Conservation (phyloP, 73 alveolate species). For the Durusdinium trenchii region DNA sequence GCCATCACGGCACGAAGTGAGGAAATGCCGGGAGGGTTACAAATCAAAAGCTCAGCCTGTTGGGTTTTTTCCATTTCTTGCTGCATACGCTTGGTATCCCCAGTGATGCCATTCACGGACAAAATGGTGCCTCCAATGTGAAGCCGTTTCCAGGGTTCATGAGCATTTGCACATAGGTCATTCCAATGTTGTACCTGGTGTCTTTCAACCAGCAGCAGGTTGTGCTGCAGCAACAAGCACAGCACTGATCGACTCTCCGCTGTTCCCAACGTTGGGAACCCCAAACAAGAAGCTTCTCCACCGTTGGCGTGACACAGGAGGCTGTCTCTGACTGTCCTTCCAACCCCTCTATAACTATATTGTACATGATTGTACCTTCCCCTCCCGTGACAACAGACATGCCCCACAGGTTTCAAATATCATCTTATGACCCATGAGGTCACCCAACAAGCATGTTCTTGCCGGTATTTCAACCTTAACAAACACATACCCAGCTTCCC, state of each 20-base stretch:
- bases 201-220: no score
- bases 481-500: not conserved
- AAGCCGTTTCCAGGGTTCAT: constrained; percentile 49
- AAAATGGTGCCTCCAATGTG: constrained; percentile 33
- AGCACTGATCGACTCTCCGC: no score
- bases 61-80: constrained; percentile 24
- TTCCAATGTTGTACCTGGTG: constrained; percentile 30
- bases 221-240: no score
- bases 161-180: not conserved
- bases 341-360: not conserved
- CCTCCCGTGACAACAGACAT: not conserved
- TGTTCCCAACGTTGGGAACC: no score
- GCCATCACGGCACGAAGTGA: not conserved
- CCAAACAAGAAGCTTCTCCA: no score
- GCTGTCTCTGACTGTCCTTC: no score
- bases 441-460: not conserved
- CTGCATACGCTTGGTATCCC: constrained; percentile 80
- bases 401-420: not conserved
- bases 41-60: not conserved
- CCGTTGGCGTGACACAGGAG: no score
- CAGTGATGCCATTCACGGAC: constrained; percentile 56
- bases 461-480: not conserved
- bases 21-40: constrained; percentile 43
- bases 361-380: not conserved
- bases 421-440: not conserved